These are phyloP conservation scores for Vachellia pachyceras DNA, from an alignment of 306 rosid genomes.

Conservation along the genomic window DNA sequence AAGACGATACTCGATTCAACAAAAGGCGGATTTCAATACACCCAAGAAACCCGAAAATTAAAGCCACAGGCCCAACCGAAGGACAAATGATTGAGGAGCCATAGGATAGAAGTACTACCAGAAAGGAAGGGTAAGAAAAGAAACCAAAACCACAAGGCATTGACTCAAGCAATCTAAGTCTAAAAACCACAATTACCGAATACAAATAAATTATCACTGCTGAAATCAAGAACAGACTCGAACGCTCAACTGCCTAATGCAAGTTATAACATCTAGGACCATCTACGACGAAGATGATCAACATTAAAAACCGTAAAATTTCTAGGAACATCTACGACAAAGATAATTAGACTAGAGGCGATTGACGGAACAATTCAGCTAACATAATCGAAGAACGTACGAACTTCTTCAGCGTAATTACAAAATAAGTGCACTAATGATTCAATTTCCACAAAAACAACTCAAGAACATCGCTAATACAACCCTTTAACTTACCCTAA, in stretches of 20 bases:
- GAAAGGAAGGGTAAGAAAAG: neutral
- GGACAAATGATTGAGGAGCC: neutral
- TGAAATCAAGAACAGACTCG: too few species aligned
- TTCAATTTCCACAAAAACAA: neutral
- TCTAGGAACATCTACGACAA: too few species aligned
- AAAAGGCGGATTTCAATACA: neutral
- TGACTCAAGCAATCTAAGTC: neutral
- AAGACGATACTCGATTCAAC: too few species aligned
- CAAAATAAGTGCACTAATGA: too few species aligned
- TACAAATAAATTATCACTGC: neutral
- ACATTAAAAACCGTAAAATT: neutral
- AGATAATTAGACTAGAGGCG: neutral
- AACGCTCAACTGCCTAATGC: too few species aligned
- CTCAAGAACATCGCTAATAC: neutral
- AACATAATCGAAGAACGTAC: neutral
- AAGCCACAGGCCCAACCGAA: neutral
- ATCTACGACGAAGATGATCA: too few species aligned
- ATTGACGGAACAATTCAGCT: neutral
- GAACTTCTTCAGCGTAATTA: neutral
- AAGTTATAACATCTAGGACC: too few species aligned
- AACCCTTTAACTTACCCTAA: slow-evolving; percentile 13
- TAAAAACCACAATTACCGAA: neutral
- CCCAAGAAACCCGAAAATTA: neutral
- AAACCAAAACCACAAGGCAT: neutral
- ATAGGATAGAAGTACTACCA: neutral